Percentiles rank a stretch among this genome's conserved stretches.
Conservation (phyloP, 257 asterid genomes). For the Solanum microdontum region DNA sequence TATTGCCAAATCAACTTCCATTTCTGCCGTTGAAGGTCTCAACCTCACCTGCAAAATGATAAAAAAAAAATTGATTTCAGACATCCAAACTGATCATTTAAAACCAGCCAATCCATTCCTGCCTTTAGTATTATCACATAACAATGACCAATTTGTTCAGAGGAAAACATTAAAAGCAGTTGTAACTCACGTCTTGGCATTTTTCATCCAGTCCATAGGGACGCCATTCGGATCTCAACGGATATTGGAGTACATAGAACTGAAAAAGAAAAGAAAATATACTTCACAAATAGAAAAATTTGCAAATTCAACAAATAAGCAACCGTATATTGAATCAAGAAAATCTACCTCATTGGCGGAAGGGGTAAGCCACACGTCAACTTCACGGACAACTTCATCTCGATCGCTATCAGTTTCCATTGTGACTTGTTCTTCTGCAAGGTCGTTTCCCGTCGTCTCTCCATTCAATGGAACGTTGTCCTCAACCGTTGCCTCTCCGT, state of each 20-base stretch:
- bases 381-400: conserved; percentile 58
- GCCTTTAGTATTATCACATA: not conserved
- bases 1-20: conserved; percentile 70
- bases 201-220: conserved; percentile 71
- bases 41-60: conserved; percentile 58
- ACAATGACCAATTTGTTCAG: not conserved
- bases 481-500: not conserved
- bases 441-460: conserved; percentile 1
- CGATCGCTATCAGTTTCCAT: conserved; percentile 15
- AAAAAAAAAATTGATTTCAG: not conserved
- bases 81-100: not conserved
- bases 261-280: conserved; percentile 3
- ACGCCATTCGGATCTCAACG: conserved; percentile 73
- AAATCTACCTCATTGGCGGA: conserved; percentile 29
- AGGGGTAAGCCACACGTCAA: conserved; percentile 60
- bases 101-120: not conserved
- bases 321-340: not conserved
- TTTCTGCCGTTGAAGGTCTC: conserved; percentile 38
- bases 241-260: conserved; percentile 71
- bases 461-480: conserved; percentile 26
- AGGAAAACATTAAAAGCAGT: not conserved
- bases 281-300: not conserved
- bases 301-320: not conserved
- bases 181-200: conserved; percentile 47
- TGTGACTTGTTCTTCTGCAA: conserved; percentile 15